These are phyloP conservation scores for Coemansia pectinata DNA, from an alignment of 192 early-diverging fungal genomes.

Conservation along the genomic window DNA sequence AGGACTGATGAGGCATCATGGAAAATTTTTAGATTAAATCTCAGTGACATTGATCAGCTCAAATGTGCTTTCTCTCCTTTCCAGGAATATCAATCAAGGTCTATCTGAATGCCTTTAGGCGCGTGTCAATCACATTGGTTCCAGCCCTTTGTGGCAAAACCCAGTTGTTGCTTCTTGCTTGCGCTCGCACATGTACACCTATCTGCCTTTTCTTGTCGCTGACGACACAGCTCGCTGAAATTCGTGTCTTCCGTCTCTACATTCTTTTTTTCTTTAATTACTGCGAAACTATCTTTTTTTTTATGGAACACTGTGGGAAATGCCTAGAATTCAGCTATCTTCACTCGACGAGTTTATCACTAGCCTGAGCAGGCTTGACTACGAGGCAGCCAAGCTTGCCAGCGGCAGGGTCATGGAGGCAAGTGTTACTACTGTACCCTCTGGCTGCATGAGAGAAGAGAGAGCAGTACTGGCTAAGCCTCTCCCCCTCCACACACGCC, in stretches of 20 bases:
- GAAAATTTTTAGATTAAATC: conserved; percentile 35
- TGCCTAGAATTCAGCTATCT: conserved; percentile 46
- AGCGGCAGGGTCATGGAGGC: conserved; percentile 56
- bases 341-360: conserved; percentile 47
- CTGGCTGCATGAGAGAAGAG: not conserved
- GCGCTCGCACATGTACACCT: not conserved
- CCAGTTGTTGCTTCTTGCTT: not conserved
- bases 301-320: conserved; percentile 23
- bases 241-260: not conserved
- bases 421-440: not conserved
- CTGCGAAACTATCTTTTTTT: not conserved
- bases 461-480: not conserved
- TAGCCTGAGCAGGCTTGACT: conserved; percentile 50
- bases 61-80: not conserved
- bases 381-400: conserved; percentile 49
- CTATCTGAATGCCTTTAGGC: not conserved
- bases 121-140: not conserved
- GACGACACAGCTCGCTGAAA: not conserved
- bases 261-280: conserved; percentile 4
- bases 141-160: not conserved
- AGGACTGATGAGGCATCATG: not conserved
- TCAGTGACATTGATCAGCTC: not conserved
- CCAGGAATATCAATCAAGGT: not conserved
- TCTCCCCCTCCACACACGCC: not conserved
- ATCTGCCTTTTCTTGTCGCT: not conserved